These are phyloP conservation scores for Daldinia concentrica DNA, from an alignment of 495 filamentous ascomycete species.

Conservation along the genomic window DNA sequence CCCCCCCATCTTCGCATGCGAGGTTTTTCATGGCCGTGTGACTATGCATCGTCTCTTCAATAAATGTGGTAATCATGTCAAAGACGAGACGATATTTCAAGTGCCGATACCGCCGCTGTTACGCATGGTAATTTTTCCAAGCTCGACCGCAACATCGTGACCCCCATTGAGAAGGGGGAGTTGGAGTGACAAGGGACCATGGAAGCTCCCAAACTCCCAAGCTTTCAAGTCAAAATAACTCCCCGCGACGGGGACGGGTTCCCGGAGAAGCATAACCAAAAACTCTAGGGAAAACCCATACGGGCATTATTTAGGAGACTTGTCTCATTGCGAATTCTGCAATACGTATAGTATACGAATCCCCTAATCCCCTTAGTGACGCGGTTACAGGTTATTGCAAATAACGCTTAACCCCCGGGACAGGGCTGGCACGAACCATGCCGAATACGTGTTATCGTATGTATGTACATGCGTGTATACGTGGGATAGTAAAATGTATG, in stretches of 20 bases:
- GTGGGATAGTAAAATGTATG: neutral
- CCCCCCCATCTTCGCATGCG: constrained; percentile 36
- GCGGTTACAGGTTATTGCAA: constrained; percentile 19
- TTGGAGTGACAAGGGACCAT: neutral
- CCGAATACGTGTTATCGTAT: constrained; percentile 24
- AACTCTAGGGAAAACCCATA: neutral
- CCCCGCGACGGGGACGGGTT: constrained; percentile 3
- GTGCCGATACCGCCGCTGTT: constrained; percentile 42
- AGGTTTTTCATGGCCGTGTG: constrained; percentile 39
- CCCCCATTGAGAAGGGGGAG: constrained; percentile 15
- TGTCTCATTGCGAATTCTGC: constrained; percentile 12
- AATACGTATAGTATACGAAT: neutral
- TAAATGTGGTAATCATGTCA: constrained; percentile 40
- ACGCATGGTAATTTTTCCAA: constrained; percentile 14
- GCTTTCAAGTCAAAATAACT: constrained; percentile 2
- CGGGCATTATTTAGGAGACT: constrained; percentile 26
- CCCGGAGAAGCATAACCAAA: constrained; percentile 1
- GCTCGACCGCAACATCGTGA: constrained; percentile 27
- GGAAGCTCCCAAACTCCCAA: constrained; percentile 2
- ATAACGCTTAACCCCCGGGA: neutral
- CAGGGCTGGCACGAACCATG: constrained; percentile 38
- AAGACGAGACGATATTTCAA: constrained; percentile 30
- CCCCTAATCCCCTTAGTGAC: constrained; percentile 26
- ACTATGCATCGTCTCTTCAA: constrained; percentile 37
- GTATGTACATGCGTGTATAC: neutral